Conservation (phyloP, 768 basidiomycete genomes). For the Pulveroboletus sp. region DNA sequence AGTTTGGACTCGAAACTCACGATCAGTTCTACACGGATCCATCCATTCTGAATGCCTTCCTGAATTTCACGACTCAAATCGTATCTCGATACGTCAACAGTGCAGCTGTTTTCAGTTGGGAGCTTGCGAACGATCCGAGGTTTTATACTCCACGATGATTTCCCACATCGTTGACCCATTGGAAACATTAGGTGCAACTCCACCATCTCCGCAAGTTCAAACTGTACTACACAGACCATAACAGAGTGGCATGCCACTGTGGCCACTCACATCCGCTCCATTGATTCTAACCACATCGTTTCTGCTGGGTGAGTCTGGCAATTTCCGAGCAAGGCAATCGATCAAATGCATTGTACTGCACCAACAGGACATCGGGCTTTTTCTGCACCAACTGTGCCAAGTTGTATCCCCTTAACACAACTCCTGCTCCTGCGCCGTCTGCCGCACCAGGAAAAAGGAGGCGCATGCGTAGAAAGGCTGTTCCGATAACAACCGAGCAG, state of each 20-base stretch:
- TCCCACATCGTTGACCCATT: not conserved
- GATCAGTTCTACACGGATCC: slow-evolving; percentile 58
- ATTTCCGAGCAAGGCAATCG: not conserved
- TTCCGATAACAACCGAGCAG: slow-evolving; percentile 43
- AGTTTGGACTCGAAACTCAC: slow-evolving; percentile 41
- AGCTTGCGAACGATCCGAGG: slow-evolving; percentile 66
- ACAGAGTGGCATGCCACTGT: slow-evolving; percentile 54
- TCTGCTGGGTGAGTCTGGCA: slow-evolving; percentile 49
- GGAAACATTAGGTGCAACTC: slow-evolving; percentile 50
- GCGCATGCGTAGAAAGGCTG: slow-evolving; percentile 37
- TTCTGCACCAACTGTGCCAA: slow-evolving; percentile 56
- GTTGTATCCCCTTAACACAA: slow-evolving; percentile 39
- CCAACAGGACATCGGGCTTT: slow-evolving; percentile 51
- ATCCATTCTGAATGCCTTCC: slow-evolving; percentile 47
- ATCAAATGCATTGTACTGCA: not conserved
- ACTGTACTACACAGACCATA: slow-evolving; percentile 49
- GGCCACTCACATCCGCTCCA: slow-evolving; percentile 39
- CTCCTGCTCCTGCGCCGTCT: slow-evolving; percentile 36
- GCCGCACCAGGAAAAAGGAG: slow-evolving; percentile 38
- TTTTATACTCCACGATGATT: slow-evolving; percentile 18
- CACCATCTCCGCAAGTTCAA: slow-evolving; percentile 38
- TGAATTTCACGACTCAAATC: slow-evolving; percentile 53
- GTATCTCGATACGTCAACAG: slow-evolving; percentile 54
- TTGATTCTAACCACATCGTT: slow-evolving; percentile 64
- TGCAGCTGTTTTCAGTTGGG: slow-evolving; percentile 53